Base-by-base conservation (phyloP, 805 yeast species). In the Myxozyma vanderwaltii region DNA sequence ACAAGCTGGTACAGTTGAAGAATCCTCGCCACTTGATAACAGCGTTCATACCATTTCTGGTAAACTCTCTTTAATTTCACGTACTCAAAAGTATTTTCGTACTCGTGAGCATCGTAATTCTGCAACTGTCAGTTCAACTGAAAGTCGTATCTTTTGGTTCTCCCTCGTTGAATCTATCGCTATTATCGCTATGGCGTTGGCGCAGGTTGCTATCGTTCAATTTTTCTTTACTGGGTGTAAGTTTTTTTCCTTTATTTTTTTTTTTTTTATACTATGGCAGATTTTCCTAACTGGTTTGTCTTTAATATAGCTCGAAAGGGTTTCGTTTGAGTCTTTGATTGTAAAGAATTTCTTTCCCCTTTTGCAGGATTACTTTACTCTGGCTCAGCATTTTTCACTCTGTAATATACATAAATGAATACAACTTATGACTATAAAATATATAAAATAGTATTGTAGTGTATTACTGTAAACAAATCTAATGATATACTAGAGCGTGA, bases 61-160 rank as follows among this genome's bases (percentile, higher is more conserved):
- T 43, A 67, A 68, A 48, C 68, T 75, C 56, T 59, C 70, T 21
- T 62, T 65, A 39, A 61, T 68, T 45, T 59, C 63, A 24, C 73
- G 76, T 44, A 52, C 68, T 38, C 69, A 92, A 71, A 88, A 86
- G 68, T 88, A 91, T 75, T 91, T 91, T 79, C 88, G 85, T 75
- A 85, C 95, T 12, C 86, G 99, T 77, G 92, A 89, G 75, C 84
- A 84, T 76, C 83, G 98, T 76, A 92, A 92, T 76, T 94, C 89
- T 82, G 83, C 86, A 51, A 89, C 96, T 44, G 96, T 89, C 63
- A 79, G 80, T 73, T 83, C 89, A 51, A 89, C 96, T 33, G 89
- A 86, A 69, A 77, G 85, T 19, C 84, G 96, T 71, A 81, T 89
- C 60, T 86, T 87, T 71, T 89, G 86, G 82, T 82, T 88, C 70